phyloP scores from a whole-genome alignment of 106 monocot species.

The Cymbidium sinense region DNA sequence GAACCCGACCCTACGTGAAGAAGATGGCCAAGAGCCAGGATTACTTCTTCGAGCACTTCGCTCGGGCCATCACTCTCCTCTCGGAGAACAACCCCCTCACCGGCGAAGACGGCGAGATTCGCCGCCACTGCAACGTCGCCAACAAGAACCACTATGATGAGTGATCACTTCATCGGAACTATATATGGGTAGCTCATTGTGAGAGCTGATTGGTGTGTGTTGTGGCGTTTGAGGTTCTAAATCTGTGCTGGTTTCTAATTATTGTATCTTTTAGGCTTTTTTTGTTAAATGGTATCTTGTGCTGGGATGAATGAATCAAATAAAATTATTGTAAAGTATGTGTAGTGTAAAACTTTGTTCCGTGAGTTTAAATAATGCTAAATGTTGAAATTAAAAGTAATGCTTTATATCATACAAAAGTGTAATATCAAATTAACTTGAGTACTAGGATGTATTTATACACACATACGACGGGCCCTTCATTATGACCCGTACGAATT shows the following conservation, averaged over 20 bases:
- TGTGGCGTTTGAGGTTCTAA: not conserved
- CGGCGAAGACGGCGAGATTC: conserved; percentile 61
- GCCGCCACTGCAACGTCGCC: conserved; percentile 48
- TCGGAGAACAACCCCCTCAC: conserved; percentile 80
- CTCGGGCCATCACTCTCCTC: conserved; percentile 44
- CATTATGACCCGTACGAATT: too few relatives aligned
- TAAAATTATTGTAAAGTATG: too few relatives aligned
- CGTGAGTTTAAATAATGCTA: too few relatives aligned
- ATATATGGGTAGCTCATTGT: not conserved
- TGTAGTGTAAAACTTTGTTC: too few relatives aligned
- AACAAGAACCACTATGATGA: conserved; percentile 40
- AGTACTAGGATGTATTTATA: too few relatives aligned
- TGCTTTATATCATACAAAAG: too few relatives aligned
- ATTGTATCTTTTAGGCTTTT: not conserved
- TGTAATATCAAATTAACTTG: too few relatives aligned
- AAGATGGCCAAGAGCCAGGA: conserved; percentile 79
- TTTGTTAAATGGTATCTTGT: not conserved
- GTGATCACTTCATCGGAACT: not conserved
- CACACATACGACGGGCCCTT: too few relatives aligned
- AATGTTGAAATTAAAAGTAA: too few relatives aligned
- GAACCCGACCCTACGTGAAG: conserved; percentile 51
- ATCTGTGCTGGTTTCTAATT: not conserved
- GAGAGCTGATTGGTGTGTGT: too few relatives aligned
- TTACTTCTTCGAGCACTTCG: conserved; percentile 70
- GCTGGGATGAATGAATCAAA: not conserved